These are phyloP conservation scores for Clohesyomyces aquaticus DNA, from an alignment of 495 filamentous ascomycete genomes.

Conservation along the genomic window DNA sequence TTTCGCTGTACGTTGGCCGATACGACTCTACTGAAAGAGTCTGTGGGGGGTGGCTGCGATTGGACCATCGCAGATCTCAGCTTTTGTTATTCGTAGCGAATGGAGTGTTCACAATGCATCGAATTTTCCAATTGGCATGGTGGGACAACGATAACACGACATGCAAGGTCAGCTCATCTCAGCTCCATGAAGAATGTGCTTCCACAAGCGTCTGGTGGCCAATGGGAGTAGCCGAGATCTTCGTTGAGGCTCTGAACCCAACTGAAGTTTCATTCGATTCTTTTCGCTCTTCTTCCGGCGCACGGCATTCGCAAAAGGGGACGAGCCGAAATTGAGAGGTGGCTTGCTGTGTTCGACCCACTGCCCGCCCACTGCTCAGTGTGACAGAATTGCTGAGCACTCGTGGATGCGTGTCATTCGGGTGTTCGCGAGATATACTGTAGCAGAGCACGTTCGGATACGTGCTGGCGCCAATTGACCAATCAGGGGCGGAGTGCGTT, in stretches of 20 bases:
- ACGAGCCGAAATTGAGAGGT: neutral
- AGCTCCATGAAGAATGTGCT: neutral
- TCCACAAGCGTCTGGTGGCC: neutral
- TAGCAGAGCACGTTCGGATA: slow-evolving; percentile 27
- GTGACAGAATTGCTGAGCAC: neutral
- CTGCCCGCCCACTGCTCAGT: slow-evolving; percentile 1
- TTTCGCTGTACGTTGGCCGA: too few relatives aligned
- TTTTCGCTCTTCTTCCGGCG: too few relatives aligned
- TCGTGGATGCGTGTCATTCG: slow-evolving; percentile 33
- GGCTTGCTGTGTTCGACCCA: neutral
- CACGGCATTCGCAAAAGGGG: neutral
- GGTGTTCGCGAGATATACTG: slow-evolving; percentile 26
- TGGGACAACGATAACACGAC: neutral
- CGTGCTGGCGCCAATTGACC: slow-evolving; percentile 16
- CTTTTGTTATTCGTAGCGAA: neutral
- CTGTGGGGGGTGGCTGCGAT: neutral
- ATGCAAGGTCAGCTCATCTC: neutral
- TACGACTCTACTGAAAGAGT: neutral
- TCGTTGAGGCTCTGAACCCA: neutral
- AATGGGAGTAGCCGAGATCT: too few relatives aligned
- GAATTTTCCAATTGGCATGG: neutral
- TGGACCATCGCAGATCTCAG: neutral
- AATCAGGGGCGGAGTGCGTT: slow-evolving; percentile 15
- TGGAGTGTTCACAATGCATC: neutral
- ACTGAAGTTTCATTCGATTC: slow-evolving; percentile 11